Conservation (phyloP, 805 yeast genomes). For the Kodamaea leandrae region DNA sequence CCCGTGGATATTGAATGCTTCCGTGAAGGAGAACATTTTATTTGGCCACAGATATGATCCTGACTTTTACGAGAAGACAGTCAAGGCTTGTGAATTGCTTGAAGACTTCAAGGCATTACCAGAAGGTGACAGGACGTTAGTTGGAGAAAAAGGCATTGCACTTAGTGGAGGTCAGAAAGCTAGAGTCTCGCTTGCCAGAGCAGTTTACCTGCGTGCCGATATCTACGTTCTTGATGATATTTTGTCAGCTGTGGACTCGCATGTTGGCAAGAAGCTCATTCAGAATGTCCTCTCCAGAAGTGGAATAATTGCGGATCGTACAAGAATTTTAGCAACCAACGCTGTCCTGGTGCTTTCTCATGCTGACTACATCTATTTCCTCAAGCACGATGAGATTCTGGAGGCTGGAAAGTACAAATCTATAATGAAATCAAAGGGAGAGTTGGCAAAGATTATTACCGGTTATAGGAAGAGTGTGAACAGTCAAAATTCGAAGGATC, state of each 20-base stretch:
- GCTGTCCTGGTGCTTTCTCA: conserved; percentile 34
- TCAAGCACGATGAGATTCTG: conserved; percentile 26
- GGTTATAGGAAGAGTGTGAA: conserved; percentile 17
- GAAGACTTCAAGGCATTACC: conserved; percentile 36
- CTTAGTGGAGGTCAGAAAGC: conserved; percentile 45
- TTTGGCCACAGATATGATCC: conserved; percentile 35
- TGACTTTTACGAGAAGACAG: conserved; percentile 29
- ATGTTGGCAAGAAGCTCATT: conserved; percentile 37
- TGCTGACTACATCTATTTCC: conserved; percentile 32
- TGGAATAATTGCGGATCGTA: conserved; percentile 33
- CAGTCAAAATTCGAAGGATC: not conserved
- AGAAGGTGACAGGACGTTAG: conserved; percentile 40
- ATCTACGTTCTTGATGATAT: conserved; percentile 38
- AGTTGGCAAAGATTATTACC: conserved; percentile 20
- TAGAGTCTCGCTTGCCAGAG: conserved; percentile 40
- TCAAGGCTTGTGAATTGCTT: conserved; percentile 37
- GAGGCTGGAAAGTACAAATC: conserved; percentile 23
- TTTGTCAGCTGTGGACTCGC: conserved; percentile 43
- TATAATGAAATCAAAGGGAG: conserved; percentile 18
- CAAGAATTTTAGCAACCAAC: conserved; percentile 39
- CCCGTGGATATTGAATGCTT: conserved; percentile 42
- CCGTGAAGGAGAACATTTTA: conserved; percentile 39
- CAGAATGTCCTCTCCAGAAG: conserved; percentile 28
- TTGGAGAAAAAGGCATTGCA: conserved; percentile 44
- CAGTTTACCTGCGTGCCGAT: conserved; percentile 41